These are phyloP conservation scores for Secale cereale DNA, from an alignment of 176 grass and related monocot species.

Conservation along the genomic window DNA sequence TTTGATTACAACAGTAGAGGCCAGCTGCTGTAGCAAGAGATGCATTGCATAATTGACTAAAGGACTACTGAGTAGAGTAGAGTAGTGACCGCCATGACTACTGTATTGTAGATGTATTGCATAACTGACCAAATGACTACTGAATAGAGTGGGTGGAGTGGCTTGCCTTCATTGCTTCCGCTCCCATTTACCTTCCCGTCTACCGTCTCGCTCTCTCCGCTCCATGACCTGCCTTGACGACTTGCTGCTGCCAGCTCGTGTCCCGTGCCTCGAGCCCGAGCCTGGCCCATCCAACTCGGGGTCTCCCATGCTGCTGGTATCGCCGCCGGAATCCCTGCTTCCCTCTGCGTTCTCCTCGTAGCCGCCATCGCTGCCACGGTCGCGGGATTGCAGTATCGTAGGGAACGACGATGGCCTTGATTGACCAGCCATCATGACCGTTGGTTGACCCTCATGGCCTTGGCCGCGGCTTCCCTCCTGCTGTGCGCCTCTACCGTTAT, in stretches of 20 bases:
- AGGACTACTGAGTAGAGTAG: too few species aligned
- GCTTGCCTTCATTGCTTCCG: neutral
- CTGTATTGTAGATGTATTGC: too few species aligned
- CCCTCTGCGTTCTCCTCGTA: slow-evolving; percentile 67
- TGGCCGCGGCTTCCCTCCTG: slow-evolving; percentile 68
- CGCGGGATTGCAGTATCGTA: slow-evolving; percentile 82
- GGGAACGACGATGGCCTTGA: slow-evolving; percentile 52
- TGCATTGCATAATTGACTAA: neutral
- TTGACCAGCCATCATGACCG: slow-evolving; percentile 44
- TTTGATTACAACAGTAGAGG: neutral
- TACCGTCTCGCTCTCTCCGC: slow-evolving; percentile 65
- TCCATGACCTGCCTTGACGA: slow-evolving; percentile 63
- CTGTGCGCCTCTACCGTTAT: slow-evolving; percentile 56
- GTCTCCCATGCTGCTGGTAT: slow-evolving; percentile 68
- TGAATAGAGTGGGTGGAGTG: neutral
- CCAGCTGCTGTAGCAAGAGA: neutral
- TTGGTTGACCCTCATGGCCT: slow-evolving; percentile 36
- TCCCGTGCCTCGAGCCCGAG: slow-evolving; percentile 39
- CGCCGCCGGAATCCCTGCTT: slow-evolving; percentile 77
- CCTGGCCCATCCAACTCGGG: slow-evolving; percentile 56
- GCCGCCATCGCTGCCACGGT: slow-evolving; percentile 38
- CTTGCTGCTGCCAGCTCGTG: slow-evolving; percentile 34
- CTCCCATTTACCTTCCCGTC: slow-evolving; percentile 22
- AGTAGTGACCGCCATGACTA: too few species aligned
- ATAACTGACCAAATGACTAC: neutral